Evolutionary conservation across 805 yeast species (phyloP).

Genomic region (Saccharomycopsis amapae): DNA sequence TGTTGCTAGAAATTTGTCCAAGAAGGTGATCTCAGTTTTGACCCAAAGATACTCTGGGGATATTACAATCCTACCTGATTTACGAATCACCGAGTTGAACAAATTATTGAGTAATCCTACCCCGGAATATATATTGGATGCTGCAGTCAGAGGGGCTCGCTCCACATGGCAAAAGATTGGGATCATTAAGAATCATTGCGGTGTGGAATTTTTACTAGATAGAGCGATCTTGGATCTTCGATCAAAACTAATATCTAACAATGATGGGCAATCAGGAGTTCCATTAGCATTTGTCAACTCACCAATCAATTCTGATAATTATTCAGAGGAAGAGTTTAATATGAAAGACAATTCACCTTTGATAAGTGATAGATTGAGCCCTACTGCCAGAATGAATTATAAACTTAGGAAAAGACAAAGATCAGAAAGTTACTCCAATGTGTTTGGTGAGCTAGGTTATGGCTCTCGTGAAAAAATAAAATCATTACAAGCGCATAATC

Average conservation of each 20-base stretch:
- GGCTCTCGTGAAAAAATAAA: slow-evolving; percentile 13
- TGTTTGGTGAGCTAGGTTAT: slow-evolving; percentile 1
- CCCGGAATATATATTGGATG: slow-evolving; percentile 60
- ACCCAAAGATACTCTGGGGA: slow-evolving; percentile 91
- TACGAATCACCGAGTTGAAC: slow-evolving; percentile 49
- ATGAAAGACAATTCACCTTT: background rate
- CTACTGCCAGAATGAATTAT: background rate
- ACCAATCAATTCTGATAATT: slow-evolving; percentile 11
- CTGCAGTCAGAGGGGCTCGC: slow-evolving; percentile 74
- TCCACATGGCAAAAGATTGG: slow-evolving; percentile 94
- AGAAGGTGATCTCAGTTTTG: slow-evolving; percentile 67
- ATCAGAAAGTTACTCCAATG: slow-evolving; percentile 2
- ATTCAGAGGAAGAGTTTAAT: background rate
- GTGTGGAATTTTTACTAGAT: slow-evolving; percentile 83
- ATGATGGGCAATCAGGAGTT: too few species aligned
- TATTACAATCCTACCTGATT: slow-evolving; percentile 82
- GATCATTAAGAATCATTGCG: slow-evolving; percentile 80
- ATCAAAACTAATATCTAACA: slow-evolving; percentile 14
- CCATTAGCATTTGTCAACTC: slow-evolving; percentile 16
- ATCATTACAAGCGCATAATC: background rate
- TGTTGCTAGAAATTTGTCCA: slow-evolving; percentile 60
- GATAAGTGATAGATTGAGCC: too few species aligned
- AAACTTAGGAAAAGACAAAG: background rate
- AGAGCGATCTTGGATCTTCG: slow-evolving; percentile 43
- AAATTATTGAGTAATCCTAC: slow-evolving; percentile 76